Evolutionary conservation across 352 stramenopile genomes (phyloP), one percentile per base, ranked within the genome.

Genomic region (Saprolegnia parasitica): DNA sequence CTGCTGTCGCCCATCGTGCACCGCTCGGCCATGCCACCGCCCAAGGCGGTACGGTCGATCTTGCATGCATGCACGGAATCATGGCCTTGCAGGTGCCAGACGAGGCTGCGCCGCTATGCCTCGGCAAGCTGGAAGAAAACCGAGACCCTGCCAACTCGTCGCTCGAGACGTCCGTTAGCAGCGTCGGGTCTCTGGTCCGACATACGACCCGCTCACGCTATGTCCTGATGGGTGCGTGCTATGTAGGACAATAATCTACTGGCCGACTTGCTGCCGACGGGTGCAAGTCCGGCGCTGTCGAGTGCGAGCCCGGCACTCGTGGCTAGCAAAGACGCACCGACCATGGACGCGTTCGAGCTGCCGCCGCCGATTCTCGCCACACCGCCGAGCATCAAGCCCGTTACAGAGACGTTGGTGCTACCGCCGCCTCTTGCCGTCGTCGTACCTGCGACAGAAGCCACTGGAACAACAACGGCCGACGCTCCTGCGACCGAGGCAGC

Each of bases 1-100:
- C 16, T 60, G 52, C 24, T 60, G 13, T 60, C 52, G 52, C 52
- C 52, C 11, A 46, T 49, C 9, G 56, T 64, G 16, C 23, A 64
- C 40, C 56, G 56, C 9, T 39, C 56, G 18, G 23, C 56, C 56
- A 49, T 26, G 9, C 5, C 56, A 64, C 32, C 23, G 15, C 32
- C 18, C 32, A 61, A n/a, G 16, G 18, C 32, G 2, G 18, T 35
- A 21, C 4, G n/a, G 45, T 52, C 29, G 29, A 35, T 35, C 29
- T 5, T 2, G 2, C 47, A 2, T 55, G 5, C 5, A 6, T 55
- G n/a, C n/a, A 55, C 5, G 24, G 2, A 23, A 2, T 55, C 24
- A 55, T 55, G 47, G 47, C n/a, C 5, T 55, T 55, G n/a, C 24
- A 55, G 47, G 5, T 55, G 47, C 47, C 24, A 29, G 24, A 55